A percentile compares a stretch with the other conserved stretches of the same genome.
Conservation (phyloP, 1,284 basidiomycete genomes). For the Ustilago cynodontis region DNA sequence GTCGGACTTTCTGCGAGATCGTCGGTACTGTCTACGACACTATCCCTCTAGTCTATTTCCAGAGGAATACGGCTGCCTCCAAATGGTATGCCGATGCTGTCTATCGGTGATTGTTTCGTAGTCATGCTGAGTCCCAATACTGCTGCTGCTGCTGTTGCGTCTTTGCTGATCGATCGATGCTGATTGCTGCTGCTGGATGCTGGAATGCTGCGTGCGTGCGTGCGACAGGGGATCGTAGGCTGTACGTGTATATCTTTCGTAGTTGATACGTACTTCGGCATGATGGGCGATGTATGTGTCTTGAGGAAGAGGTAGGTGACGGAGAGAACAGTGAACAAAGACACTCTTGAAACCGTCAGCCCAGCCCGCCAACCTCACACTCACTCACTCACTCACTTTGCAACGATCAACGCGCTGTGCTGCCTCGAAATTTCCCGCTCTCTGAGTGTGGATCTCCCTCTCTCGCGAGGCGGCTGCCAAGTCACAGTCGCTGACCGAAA, state of each 20-base stretch:
- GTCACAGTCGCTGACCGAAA: too few species aligned
- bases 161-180: background rate
- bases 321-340: conserved; percentile 38
- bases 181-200: background rate
- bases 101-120: background rate
- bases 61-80: too few species aligned
- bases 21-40: too few species aligned
- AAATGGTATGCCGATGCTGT: background rate
- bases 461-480: too few species aligned
- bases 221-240: conserved; percentile 2
- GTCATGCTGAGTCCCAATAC: background rate
- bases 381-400: background rate
- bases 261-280: conserved; percentile 62
- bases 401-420: background rate
- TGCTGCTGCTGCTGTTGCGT: background rate
- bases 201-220: background rate
- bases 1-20: too few species aligned
- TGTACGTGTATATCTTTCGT: conserved; percentile 3
- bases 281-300: conserved; percentile 62
- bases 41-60: too few species aligned
- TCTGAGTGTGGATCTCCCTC: conserved; percentile 3
- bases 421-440: background rate
- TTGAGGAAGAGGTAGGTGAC: conserved; percentile 44
- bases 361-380: conserved; percentile 1
- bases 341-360: conserved; percentile 12